A percentile compares a stretch with the other conserved stretches of the same genome.
Conservation (phyloP, 139 green algal species). For the Tetratostichococcus sp. region DNA sequence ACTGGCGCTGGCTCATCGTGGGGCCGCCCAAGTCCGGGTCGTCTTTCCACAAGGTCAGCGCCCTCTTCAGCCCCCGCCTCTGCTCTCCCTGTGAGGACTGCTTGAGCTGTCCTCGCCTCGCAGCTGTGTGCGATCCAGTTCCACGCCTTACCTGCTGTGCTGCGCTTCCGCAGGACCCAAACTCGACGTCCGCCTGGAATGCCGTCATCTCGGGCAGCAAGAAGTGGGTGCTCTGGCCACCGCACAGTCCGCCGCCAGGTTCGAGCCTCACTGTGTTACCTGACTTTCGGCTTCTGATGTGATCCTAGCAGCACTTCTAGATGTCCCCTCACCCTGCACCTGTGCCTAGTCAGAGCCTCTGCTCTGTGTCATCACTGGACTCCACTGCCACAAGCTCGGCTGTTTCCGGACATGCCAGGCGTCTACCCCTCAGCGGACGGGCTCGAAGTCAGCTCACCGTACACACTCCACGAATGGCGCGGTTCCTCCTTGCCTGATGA, state of each 20-base stretch:
- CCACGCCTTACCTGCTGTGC: not conserved
- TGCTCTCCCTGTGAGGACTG: no score
- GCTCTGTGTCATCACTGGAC: no score
- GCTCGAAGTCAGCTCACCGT: constrained; percentile 78
- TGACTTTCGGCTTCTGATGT: no score
- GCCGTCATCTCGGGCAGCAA: constrained; percentile 81
- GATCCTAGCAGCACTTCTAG: no score
- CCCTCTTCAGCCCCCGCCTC: no score
- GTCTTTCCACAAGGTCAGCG: constrained; percentile 51
- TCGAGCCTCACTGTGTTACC: not conserved
- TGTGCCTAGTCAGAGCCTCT: no score
- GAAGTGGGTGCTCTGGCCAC: constrained; percentile 93
- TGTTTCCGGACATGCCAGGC: no score
- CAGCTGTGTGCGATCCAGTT: not conserved
- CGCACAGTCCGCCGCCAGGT: constrained; percentile 64
- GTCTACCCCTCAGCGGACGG: constrained; percentile 84
- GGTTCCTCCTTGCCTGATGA: no score
- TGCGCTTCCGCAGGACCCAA: constrained; percentile 68
- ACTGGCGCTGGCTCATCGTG: constrained; percentile 89
- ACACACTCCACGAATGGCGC: constrained; percentile 87
- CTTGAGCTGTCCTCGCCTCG: no score
- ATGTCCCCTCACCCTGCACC: no score
- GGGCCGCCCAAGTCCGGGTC: constrained; percentile 70
- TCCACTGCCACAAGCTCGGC: no score
- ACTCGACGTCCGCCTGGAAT: constrained; percentile 93